Base-by-base conservation (phyloP, 768 basidiomycete genomes). In the Tephrocybe sp. region DNA sequence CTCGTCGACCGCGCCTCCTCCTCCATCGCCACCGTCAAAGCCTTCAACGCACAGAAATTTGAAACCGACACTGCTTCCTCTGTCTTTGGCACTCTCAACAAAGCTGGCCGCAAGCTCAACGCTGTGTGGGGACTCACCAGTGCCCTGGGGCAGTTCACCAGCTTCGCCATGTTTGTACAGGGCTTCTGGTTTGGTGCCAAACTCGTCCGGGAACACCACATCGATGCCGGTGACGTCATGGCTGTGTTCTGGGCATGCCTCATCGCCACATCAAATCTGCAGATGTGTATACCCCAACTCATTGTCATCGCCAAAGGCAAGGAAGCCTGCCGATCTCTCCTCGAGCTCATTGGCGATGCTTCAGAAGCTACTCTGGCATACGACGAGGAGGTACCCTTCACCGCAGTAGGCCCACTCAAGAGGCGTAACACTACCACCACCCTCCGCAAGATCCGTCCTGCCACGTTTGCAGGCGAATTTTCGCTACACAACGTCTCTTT, bases 241-340 rank as follows among this genome's bases (percentile, higher is more conserved):
- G 85, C 89, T n/a, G 92, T 95, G 45, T 99, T 98, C 67, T 98
- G 96, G 95, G 94, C 96, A 0, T 94, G 92, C 65, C 74, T 98
- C 18, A 89, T 98, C 54, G 93, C 92, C 0, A 87, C 89, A 1
- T 86, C 80, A 59, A 93, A 92, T 65, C 71, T 97, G 2, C 93
- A 97, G 65, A 84, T 88, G 78, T 85, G 84, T 60, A 83, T 98
- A 9, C 93, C 94, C 0, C 84, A 90, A 54, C 71, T 92, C 58
- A 85, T 94, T 55, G 69, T 76, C 25, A 71, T 97, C 53, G 78
- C 86, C 15, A 88, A 88, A 63, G 96, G 93, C 49, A 97, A 96
- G 65, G 81, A 81, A 48, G 84, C 89, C 3, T 86, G 93, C 78
- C 83, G 78, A 1, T 74, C 82, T 0, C 73, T 94, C 24, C 63